phyloP scores from a whole-genome alignment of 305 asterid species.

The Salvia sclarea region DNA sequence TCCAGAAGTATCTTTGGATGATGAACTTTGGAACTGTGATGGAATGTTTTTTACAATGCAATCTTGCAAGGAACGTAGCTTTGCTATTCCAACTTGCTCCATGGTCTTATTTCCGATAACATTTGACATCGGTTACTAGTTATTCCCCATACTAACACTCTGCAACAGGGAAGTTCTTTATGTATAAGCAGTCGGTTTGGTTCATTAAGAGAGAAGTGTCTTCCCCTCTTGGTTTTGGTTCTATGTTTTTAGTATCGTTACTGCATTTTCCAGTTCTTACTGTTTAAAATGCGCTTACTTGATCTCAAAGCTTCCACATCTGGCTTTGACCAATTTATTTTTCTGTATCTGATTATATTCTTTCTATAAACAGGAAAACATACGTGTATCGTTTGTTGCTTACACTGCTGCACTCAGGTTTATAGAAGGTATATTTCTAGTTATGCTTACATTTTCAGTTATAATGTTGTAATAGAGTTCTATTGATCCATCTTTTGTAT shows the following conservation, averaged over 20 bases:
- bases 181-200: neutral
- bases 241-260: neutral
- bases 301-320: neutral
- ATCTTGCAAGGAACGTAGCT: neutral
- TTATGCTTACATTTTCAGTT: slow-evolving; percentile 9
- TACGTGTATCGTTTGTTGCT: slow-evolving; percentile 74
- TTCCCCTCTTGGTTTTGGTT: neutral
- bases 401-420: slow-evolving; percentile 9
- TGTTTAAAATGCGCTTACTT: slow-evolving; percentile 42
- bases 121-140: neutral
- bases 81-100: neutral
- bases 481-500: slow-evolving; percentile 3
- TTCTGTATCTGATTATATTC: slow-evolving; percentile 28
- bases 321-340: neutral
- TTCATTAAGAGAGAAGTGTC: neutral
- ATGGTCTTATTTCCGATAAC: neutral
- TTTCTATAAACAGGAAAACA: slow-evolving; percentile 57
- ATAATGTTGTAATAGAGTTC: neutral
- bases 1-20: neutral
- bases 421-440: slow-evolving; percentile 56
- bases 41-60: neutral
- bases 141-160: neutral
- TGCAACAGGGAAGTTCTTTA: neutral
- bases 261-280: neutral
- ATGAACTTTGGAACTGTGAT: too few relatives aligned